Base-by-base conservation (phyloP, 768 basidiomycete species). In the Lepiota venenata region DNA sequence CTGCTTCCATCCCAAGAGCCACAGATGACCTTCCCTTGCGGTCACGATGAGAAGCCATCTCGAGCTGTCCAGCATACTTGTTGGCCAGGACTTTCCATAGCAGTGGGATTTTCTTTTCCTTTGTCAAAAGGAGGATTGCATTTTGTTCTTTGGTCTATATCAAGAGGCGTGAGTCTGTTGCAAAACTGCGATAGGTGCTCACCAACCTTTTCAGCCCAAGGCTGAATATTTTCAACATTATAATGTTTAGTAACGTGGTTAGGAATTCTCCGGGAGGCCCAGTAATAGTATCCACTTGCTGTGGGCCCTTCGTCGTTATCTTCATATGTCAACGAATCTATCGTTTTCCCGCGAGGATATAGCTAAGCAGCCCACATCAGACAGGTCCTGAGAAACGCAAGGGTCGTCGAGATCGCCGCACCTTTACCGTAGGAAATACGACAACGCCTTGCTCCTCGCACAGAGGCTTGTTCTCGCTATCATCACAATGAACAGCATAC, bases 341-440 rank as follows among this genome's bases (percentile, higher is more conserved):
- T 64, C 49, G 80, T 74, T 5, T 72, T 75, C 7, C 93, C 93
- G 35, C 87, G 79, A 8, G 93, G 92, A 71, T 87, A 97, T 2
- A 89, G 71, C 82, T 87, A 42, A 9, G 57, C 2, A 47, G 14
- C 12, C 39, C 14, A 11, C 32, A 32, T 32, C 10, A 32, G 32
- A 11, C 4, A 11, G 25, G n/a, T 22, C 7, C 5, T 3, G n/a
- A 15, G 41, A 29, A 54, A 25, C 16, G 16, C 5, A 36, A 21
- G 21, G 21, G 39, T 5, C 11, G 22, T 15, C 47, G 1, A 5
- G 4, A 36, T 37, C n/a, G 44, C 50, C 67, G 43, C 60, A 85
- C 83, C 74, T 96, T 97, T 67, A 96, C 74, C 2, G 94, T 96
- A 2, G 94, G 94, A 78, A 93, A 96, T 1, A 92, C 92, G 69